A percentile compares a stretch with the other conserved stretches of the same genome.
Conservation (phyloP, 441 rosid species). For the Adansonia madagascariensis region DNA sequence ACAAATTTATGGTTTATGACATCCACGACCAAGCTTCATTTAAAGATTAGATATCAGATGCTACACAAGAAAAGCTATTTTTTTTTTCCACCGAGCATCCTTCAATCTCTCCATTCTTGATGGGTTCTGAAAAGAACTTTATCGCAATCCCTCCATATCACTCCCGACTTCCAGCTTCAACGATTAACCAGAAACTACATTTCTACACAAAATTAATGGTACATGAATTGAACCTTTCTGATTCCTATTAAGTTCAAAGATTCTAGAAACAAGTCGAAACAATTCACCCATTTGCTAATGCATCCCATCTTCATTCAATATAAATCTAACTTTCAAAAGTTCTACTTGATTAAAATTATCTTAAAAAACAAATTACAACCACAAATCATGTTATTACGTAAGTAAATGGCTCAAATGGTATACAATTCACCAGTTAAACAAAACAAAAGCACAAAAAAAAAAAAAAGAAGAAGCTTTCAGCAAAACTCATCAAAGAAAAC, state of each 20-base stretch:
- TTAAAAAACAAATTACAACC: not conserved
- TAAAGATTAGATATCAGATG: not conserved
- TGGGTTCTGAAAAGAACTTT: not conserved
- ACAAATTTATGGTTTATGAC: slow-evolving; percentile 12
- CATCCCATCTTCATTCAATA: slow-evolving; percentile 16
- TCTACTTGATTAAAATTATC: not conserved
- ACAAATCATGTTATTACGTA: not conserved
- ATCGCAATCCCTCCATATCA: not conserved
- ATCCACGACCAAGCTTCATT: not conserved
- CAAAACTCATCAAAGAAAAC: slow-evolving; percentile 7
- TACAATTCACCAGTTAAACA: slow-evolving; percentile 1
- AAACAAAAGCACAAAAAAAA: not conserved
- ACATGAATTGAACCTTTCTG: not conserved
- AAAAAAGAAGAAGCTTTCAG: not conserved
- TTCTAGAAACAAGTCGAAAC: slow-evolving; percentile 5
- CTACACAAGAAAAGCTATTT: not conserved
- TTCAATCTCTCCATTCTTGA: not conserved
- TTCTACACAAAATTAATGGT: not conserved
- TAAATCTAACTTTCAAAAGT: not conserved
- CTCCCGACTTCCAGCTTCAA: not conserved
- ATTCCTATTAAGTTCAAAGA: slow-evolving; percentile 12
- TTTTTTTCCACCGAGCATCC: not conserved
- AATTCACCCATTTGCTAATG: not conserved
- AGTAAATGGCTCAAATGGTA: slow-evolving; percentile 3
- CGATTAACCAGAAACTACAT: slow-evolving; percentile 1